phyloP scores from a whole-genome alignment of 352 stramenopile species.

The Phytophthora quininea region DNA sequence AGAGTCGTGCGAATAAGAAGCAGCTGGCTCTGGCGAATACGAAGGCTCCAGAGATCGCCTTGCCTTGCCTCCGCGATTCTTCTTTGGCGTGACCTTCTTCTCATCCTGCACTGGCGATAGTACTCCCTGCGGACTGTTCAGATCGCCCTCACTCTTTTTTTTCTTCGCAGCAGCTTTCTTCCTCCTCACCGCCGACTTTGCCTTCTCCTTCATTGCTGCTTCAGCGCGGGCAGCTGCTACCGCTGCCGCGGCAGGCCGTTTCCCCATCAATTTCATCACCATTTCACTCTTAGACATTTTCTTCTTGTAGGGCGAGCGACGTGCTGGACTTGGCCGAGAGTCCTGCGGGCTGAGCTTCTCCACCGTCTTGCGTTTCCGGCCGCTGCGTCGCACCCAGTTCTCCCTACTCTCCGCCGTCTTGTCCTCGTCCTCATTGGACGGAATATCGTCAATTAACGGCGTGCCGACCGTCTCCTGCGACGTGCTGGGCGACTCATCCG shows the following conservation, averaged over 20 bases:
- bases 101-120: slow-evolving; percentile 65
- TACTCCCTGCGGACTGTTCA: slow-evolving; percentile 17
- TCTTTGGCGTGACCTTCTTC: slow-evolving; percentile 53
- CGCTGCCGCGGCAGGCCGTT: slow-evolving; percentile 19
- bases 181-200: neutral
- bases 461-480: slow-evolving; percentile 3
- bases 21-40: slow-evolving; percentile 3
- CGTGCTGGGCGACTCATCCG: neutral
- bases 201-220: slow-evolving; percentile 20
- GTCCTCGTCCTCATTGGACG: neutral
- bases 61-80: slow-evolving; percentile 46
- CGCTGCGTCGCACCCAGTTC: slow-evolving; percentile 18
- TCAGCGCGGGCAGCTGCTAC: slow-evolving; percentile 21
- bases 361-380: slow-evolving; percentile 34
- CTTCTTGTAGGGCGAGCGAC: slow-evolving; percentile 16
- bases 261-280: slow-evolving; percentile 13
- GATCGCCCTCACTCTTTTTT: neutral
- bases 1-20: slow-evolving; percentile 34
- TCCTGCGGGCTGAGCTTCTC: slow-evolving; percentile 24
- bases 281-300: slow-evolving; percentile 11
- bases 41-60: slow-evolving; percentile 45
- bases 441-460: neutral
- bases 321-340: too few species aligned
- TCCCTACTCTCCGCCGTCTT: neutral
- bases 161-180: slow-evolving; percentile 11